phyloP scores from a whole-genome alignment of 441 rosid genomes.

The Bocquillonia castaneifolia region DNA sequence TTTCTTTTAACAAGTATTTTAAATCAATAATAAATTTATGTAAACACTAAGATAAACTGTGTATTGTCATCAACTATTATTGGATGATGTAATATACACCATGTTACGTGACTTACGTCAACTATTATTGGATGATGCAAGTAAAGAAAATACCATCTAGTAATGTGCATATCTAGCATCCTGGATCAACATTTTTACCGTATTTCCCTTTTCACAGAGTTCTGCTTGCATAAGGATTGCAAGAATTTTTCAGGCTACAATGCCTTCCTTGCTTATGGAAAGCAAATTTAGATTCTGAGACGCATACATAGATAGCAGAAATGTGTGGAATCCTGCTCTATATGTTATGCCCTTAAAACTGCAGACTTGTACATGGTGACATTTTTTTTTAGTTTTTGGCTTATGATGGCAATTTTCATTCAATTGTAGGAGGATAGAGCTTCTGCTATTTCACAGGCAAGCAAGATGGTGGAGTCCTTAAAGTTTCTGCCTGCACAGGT shows the following conservation, averaged over 20 bases:
- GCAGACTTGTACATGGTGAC: neutral
- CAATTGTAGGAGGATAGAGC: constrained; percentile 73
- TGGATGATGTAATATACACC: too few species aligned
- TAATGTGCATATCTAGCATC: neutral
- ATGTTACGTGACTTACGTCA: too few species aligned
- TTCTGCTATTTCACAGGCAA: constrained; percentile 62
- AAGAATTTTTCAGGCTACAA: neutral
- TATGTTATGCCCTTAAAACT: neutral
- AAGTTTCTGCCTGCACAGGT: constrained; percentile 88
- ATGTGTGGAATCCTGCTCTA: neutral
- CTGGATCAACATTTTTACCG: neutral
- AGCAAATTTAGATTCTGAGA: neutral
- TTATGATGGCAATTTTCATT: constrained; percentile 20
- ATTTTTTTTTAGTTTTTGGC: neutral
- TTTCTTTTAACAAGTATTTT: neutral
- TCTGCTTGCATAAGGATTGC: neutral
- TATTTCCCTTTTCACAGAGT: neutral
- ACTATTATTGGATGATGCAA: neutral
- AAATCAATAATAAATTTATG: neutral
- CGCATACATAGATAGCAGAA: neutral
- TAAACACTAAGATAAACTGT: neutral
- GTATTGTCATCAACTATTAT: neutral
- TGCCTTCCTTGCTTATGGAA: neutral
- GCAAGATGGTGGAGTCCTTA: constrained; percentile 85
- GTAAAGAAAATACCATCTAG: neutral